Evolutionary conservation across 495 filamentous ascomycete species (phyloP), one percentile per base, ranked within the genome.

Genomic region (Penicillium paradoxum): DNA sequence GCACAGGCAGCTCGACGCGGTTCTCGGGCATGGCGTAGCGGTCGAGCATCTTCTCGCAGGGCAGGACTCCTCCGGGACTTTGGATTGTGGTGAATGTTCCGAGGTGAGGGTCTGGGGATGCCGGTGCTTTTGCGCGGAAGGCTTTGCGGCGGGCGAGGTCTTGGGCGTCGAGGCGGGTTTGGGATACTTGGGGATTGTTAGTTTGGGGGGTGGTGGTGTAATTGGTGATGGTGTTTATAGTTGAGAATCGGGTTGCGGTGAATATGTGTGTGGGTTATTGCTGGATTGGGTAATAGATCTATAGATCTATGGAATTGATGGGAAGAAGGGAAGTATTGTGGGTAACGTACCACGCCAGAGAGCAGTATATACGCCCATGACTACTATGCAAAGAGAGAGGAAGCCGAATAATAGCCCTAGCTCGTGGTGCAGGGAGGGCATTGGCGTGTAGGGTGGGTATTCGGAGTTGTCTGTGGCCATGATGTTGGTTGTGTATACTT

Each of bases 341-440:
- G 17, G 34, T 13, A 49, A 57, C 57, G 37, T 56, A 73, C 72
- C 54, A 7, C 60, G 55, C 74, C 75, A 77, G 36, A 73, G 25
- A 17, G 69, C 50, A 3, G 65, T 51, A 36, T 78, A 78, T 6
- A 68, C 53, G 0, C 38, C 68, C 49, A 74, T 71, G 9, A 69
- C 68, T 14, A 73, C 57, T 32, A 72, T 22, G 51, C 65, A 75
- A 1, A 67, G 65, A 25, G 53, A 54, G 4, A 73, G 54, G 50
- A 78, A 75, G 27, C 63, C 75, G 52, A 75, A 68, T 45, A 75
- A 65, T 24, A 74, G 66, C 27, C 74, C 75, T 2, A 77, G 58
- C 53, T 77, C 75, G 29, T 66, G 65, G 27, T 58, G 55, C 32
- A 74, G 60, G 13, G 66, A 71, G 33, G 56, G 54, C 48, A 62